Base-by-base conservation (phyloP, 2,329 filamentous ascomycete genomes). In the Mariannaea elegans region DNA sequence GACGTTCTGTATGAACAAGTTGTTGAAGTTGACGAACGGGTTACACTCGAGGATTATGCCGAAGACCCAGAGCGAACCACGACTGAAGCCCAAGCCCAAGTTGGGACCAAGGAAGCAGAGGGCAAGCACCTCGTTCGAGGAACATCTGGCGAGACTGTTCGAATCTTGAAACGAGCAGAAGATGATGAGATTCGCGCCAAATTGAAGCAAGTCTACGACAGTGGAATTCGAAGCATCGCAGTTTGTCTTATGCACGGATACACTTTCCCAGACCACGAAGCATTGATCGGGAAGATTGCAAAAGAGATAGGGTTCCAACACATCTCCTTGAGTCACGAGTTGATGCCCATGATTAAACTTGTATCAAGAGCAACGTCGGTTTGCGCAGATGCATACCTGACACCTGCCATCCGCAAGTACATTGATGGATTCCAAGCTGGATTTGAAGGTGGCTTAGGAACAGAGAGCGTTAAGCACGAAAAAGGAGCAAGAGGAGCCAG, bases 221-320 rank as follows among this genome's bases (percentile, higher is more conserved):
- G 83, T 8, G 90, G 90, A 0, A 89, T 96, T 67, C 84, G 84
- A 63, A 96, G 92, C 73, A 89, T 97, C 66, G 93, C 94, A 3
- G 92, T 97, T 2, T 96, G 92, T 69, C 78, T 97, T 59, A 94
- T 97, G 88, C 94, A 97, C 72, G 91, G 90, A 4, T 97, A 97
- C 73, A 97, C 93, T 0, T 97, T 92, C 71, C 93, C 93, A 1
- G 87, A 91, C 48, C 94, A 97, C 68, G 94, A 97, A 73, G 87
- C 89, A 1, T 72, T 93, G 39, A 83, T 97, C 9, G 93, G 93
- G 14, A 85, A 82, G 65, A 80, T 97, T 46, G 94, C 94, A 1
- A 83, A 81, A 58, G 90, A 95, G 14, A 88, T 97, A 65, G 94
- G 94, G 2, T 79, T 80, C 51, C 77, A 86, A 56, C 93, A 97